These are phyloP conservation scores for Filobasidium uniguttulatum DNA, from an alignment of 1,284 basidiomycete species.

Conservation along the genomic window DNA sequence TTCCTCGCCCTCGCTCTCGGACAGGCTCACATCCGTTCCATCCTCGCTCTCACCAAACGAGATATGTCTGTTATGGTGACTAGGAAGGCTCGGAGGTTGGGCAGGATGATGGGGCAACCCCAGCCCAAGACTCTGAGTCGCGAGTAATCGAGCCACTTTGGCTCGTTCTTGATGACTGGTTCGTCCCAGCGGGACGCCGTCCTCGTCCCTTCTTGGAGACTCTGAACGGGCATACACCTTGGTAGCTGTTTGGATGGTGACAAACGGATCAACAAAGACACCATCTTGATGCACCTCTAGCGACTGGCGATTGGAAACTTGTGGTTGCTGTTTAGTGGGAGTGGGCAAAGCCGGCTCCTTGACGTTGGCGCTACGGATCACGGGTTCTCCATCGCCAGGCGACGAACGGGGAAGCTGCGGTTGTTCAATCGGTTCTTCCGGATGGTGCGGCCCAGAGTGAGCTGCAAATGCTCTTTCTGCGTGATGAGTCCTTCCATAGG, in stretches of 20 bases:
- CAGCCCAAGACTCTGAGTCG: conserved; percentile 31
- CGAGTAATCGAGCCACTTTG: conserved; percentile 30
- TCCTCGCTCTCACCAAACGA: conserved; percentile 28
- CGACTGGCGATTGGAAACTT: neutral
- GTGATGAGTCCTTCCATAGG: conserved; percentile 57
- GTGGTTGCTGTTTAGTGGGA: neutral
- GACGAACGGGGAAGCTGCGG: conserved; percentile 24
- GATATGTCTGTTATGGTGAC: neutral
- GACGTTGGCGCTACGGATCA: conserved; percentile 31
- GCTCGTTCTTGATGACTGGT: conserved; percentile 45
- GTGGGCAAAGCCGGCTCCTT: conserved; percentile 21
- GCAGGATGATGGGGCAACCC: conserved; percentile 21
- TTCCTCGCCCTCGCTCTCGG: conserved; percentile 12
- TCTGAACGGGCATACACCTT: conserved; percentile 18
- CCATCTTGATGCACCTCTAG: conserved; percentile 31
- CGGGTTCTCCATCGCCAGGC: conserved; percentile 15
- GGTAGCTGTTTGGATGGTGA: conserved; percentile 34
- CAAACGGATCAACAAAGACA: conserved; percentile 35
- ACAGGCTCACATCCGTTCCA: too few species aligned
- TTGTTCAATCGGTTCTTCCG: conserved; percentile 18
- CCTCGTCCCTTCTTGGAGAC: conserved; percentile 42
- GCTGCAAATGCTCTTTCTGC: conserved; percentile 25
- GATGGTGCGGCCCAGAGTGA: conserved; percentile 11
- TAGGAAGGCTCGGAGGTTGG: conserved; percentile 1
- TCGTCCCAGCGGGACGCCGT: conserved; percentile 55